Percentiles rank a stretch among this genome's conserved stretches.
phyloP scores from a whole-genome alignment of 345 rosid species.

The Populus davidiana region DNA sequence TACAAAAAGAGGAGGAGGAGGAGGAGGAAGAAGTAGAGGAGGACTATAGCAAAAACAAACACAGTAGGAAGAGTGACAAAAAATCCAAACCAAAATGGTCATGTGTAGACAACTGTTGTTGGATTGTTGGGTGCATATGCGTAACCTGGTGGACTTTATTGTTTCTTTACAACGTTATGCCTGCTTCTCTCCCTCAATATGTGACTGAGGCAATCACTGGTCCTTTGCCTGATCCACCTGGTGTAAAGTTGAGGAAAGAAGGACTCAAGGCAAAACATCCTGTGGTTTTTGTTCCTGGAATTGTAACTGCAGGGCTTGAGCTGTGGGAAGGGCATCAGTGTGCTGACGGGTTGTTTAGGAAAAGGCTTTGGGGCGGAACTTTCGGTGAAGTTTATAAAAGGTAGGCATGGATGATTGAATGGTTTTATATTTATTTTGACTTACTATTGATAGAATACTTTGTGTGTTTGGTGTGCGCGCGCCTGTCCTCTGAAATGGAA shows the following conservation, averaged over 20 bases:
- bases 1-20: not conserved
- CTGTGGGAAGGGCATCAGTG: conserved; percentile 94
- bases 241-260: conserved; percentile 77
- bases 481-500: not conserved
- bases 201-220: conserved; percentile 95
- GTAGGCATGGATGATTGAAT: conserved; percentile 55
- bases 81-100: conserved; percentile 48
- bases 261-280: conserved; percentile 81
- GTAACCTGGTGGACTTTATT: conserved; percentile 80
- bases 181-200: conserved; percentile 77
- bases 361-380: conserved; percentile 98
- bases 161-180: conserved; percentile 84
- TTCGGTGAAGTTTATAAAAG: conserved; percentile 95
- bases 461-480: not conserved
- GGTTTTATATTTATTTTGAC: not conserved
- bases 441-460: not conserved
- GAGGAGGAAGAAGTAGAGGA: conserved; percentile 1
- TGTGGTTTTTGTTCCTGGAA: conserved; percentile 91
- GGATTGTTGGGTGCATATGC: conserved; percentile 85
- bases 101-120: conserved; percentile 81
- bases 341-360: conserved; percentile 85
- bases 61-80: not conserved
- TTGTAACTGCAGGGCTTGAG: conserved; percentile 92
- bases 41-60: not conserved
- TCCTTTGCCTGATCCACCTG: conserved; percentile 87